These are phyloP conservation scores for Mycosphaerella arachidis DNA, from an alignment of 2,329 filamentous ascomycete species.

Conservation along the genomic window DNA sequence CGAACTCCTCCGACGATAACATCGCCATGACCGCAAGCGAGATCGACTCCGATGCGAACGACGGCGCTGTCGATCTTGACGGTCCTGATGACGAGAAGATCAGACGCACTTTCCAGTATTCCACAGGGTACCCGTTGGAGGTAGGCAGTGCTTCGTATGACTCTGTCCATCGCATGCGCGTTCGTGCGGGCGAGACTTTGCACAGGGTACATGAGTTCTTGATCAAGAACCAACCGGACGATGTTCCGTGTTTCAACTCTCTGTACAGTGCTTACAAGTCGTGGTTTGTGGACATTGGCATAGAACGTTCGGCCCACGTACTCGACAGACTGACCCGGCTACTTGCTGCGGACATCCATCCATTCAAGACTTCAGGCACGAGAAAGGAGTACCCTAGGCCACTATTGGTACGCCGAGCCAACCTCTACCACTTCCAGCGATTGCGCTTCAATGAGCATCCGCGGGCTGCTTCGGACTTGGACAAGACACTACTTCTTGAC, in stretches of 20 bases:
- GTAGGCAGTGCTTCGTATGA: slow-evolving; percentile 62
- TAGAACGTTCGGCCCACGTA: slow-evolving; percentile 90
- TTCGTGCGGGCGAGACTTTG: slow-evolving; percentile 72
- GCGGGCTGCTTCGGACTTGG: slow-evolving; percentile 81
- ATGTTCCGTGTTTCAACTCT: slow-evolving; percentile 90
- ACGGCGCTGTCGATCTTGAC: slow-evolving; percentile 51
- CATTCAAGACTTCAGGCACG: slow-evolving; percentile 90
- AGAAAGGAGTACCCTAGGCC: slow-evolving; percentile 90
- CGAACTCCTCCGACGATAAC: slow-evolving; percentile 35
- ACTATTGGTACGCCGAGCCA: slow-evolving; percentile 84
- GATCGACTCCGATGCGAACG: slow-evolving; percentile 38
- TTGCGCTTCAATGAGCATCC: slow-evolving; percentile 88
- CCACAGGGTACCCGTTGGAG: slow-evolving; percentile 77
- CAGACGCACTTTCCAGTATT: slow-evolving; percentile 81
- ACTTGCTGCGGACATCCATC: slow-evolving; percentile 78
- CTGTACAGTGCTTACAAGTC: slow-evolving; percentile 88
- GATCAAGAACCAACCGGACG: slow-evolving; percentile 80
- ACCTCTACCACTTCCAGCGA: slow-evolving; percentile 92
- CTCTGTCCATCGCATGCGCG: slow-evolving; percentile 74
- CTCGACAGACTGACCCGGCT: slow-evolving; percentile 81
- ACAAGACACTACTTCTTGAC: slow-evolving; percentile 78
- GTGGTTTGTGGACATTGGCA: slow-evolving; percentile 97
- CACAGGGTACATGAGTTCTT: slow-evolving; percentile 83
- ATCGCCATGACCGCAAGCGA: slow-evolving; percentile 24
- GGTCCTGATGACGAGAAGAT: slow-evolving; percentile 75